Conservation (phyloP, 148 eudicot genomes). For the Chenopodium suecicum region DNA sequence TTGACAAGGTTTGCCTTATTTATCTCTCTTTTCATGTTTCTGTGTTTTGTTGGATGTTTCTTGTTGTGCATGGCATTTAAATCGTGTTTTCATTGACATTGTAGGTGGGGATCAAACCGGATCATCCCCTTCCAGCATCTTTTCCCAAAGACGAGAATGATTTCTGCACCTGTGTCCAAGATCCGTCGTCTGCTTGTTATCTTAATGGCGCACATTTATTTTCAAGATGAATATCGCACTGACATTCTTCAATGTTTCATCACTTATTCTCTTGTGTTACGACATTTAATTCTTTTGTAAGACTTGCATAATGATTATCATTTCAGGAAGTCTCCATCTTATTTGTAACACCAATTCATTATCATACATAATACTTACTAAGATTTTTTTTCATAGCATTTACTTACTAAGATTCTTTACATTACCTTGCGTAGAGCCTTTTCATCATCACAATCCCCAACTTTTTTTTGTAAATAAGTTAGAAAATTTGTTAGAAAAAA, state of each 20-base stretch:
- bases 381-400: no score
- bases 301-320: no score
- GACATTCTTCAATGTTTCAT: not conserved
- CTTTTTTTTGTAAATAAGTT: no score
- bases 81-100: not conserved
- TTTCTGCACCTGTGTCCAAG: constrained; percentile 83
- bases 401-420: no score
- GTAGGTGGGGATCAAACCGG: constrained; percentile 93
- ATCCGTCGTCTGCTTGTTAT: constrained; percentile 69
- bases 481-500: no score
- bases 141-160: constrained; percentile 78
- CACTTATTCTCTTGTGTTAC: no score
- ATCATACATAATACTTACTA: no score
- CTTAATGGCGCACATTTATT: constrained; percentile 57
- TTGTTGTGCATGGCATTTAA: not conserved
- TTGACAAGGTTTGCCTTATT: constrained; percentile 59
- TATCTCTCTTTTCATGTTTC: not conserved
- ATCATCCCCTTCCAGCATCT: constrained; percentile 81
- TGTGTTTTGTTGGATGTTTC: not conserved
- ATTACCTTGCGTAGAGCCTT: no score
- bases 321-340: no score
- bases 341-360: no score
- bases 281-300: no score
- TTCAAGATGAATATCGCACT: constrained; percentile 38
- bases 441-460: no score